These are phyloP conservation scores for Lupinus albus DNA, from an alignment of 306 rosid genomes.

Conservation along the genomic window DNA sequence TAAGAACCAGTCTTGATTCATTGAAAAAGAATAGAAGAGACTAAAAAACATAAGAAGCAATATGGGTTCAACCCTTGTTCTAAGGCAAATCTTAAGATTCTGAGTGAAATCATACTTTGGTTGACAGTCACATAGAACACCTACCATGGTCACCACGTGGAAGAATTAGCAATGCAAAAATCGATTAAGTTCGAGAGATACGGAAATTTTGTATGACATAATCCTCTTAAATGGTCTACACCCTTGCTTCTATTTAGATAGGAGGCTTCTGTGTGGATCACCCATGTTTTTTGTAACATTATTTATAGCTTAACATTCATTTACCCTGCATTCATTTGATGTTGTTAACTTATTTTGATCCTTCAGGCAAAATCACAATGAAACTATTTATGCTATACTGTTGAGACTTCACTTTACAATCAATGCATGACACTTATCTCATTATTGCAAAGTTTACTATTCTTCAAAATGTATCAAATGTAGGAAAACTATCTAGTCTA, in stretches of 20 bases:
- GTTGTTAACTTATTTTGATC: constrained; percentile 27
- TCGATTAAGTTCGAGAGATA: neutral
- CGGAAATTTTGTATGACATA: neutral
- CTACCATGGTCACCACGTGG: neutral
- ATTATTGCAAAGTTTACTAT: neutral
- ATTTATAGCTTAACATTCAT: constrained; percentile 1
- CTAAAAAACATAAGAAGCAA: too few relatives aligned
- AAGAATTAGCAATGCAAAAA: neutral
- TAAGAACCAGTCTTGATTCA: too few relatives aligned
- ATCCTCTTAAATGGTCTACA: neutral
- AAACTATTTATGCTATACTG: neutral
- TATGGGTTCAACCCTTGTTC: too few relatives aligned
- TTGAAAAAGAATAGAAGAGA: too few relatives aligned
- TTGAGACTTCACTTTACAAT: constrained; percentile 22
- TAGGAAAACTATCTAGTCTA: neutral
- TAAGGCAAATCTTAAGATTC: too few relatives aligned
- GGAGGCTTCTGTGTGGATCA: neutral
- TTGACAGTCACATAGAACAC: neutral
- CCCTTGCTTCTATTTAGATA: neutral
- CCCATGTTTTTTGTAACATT: neutral
- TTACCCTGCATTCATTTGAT: neutral
- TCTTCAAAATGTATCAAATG: constrained; percentile 17
- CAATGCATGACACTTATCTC: constrained; percentile 6
- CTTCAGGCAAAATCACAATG: neutral
- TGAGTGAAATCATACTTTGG: too few relatives aligned